Evolutionary conservation across 768 basidiomycete species (phyloP).

Genomic region (Amanita brunnescens): DNA sequence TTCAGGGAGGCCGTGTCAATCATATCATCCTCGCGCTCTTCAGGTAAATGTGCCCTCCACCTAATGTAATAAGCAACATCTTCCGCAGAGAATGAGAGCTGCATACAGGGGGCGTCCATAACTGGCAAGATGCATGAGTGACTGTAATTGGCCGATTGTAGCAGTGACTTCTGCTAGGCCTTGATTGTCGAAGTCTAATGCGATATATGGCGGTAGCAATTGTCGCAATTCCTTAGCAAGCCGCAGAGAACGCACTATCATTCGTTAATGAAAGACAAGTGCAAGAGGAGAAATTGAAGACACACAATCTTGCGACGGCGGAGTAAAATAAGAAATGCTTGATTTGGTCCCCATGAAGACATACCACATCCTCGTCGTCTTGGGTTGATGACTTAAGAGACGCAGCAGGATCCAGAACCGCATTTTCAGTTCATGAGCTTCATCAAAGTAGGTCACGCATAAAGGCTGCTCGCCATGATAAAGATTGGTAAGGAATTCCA

Average conservation of each 20-base stretch:
- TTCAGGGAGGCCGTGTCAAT: background rate
- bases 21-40: background rate
- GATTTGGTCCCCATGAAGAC: too few species aligned
- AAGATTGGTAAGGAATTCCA: too few species aligned
- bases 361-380: background rate
- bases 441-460: slow-evolving; percentile 1
- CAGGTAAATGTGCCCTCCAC: background rate
- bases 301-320: background rate
- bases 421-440: background rate
- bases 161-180: background rate
- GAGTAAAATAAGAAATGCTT: background rate
- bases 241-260: background rate
- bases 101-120: background rate
- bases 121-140: background rate
- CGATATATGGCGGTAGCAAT: background rate
- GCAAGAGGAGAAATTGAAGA: background rate
- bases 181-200: background rate
- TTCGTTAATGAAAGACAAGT: background rate
- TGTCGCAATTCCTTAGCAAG: background rate
- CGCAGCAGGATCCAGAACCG: background rate
- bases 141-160: background rate
- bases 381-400: background rate
- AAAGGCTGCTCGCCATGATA: background rate
- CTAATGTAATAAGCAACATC: background rate
- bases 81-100: background rate